Evolutionary conservation across 2,329 filamentous ascomycete genomes (phyloP), one percentile per base, ranked within the genome.

Genomic region (Cladosporium velox): DNA sequence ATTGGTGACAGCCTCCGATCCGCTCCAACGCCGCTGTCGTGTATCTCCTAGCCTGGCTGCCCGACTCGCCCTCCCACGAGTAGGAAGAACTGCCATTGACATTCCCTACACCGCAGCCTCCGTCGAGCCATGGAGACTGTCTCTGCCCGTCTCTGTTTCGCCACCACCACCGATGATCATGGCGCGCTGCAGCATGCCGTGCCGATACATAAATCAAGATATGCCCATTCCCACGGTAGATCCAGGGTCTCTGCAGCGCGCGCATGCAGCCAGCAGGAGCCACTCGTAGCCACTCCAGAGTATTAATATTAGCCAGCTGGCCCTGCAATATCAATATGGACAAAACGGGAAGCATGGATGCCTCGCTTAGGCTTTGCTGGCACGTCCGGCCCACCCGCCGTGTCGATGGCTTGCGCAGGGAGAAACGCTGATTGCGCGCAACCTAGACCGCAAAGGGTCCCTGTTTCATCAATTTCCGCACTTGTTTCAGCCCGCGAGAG

Each of bases 11-110:
- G 26, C 12, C 11, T 18, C 21, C 32, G 49, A 32, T 49, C 60
- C 49, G 49, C 49, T 55, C 49, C 21, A 44, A 41, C 32, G 49
- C 47, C 60, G 49, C 60, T 38, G 24, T 47, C 41, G 32, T 41
- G 18, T 55, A 34, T 38, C 60, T 63, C 47, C 60, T 63, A 55
- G 60, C 34, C 60, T 52, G 49, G 18, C 47, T 41, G 60, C 60
- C 60, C 47, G 60, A 63, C 44, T 26, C 35, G 35, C 11, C 41
- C 10, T 21, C 14, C 41, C 41, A 47, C 41, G 41, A 47, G 41
- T 47, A 47, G 41, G 41, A 21, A 15, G 8, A 1, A n/a, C 10
- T 47, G n/a, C 41, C 41, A 47, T 21, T n/a, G 18, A 5, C 5
- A 18, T 18, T 18, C 35, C 15, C 35, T 41, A 18, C 35, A 18